Evolutionary conservation across 768 basidiomycete genomes (phyloP).

Genomic region (Pisolithus orientalis): DNA sequence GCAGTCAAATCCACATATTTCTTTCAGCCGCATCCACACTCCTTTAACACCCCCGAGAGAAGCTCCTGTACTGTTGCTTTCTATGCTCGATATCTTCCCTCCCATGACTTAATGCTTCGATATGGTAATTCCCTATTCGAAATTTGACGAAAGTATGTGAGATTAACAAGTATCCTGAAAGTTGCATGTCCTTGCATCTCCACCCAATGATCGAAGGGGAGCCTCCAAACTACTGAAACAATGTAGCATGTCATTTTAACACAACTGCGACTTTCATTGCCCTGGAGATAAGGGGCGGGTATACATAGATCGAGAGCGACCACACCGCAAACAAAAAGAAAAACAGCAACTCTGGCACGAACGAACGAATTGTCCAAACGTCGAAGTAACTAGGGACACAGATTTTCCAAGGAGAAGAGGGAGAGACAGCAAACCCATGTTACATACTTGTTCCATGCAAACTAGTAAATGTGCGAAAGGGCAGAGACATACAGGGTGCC

Average conservation of each 20-base stretch:
- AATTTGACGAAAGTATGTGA: slow-evolving; percentile 9
- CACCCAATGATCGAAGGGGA: no score
- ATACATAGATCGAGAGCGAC: no score
- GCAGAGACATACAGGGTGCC: background rate
- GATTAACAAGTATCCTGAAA: no score
- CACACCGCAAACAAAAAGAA: background rate
- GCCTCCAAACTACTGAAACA: no score
- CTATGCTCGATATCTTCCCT: slow-evolving; percentile 29
- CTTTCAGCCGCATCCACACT: slow-evolving; percentile 20
- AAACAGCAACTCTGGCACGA: background rate
- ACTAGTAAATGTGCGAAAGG: background rate
- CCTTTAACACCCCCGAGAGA: slow-evolving; percentile 22
- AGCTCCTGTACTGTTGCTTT: slow-evolving; percentile 26
- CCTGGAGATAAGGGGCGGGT: no score
- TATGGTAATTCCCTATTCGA: slow-evolving; percentile 22
- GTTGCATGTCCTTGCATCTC: no score
- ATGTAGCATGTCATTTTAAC: no score
- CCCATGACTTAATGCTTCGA: slow-evolving; percentile 31
- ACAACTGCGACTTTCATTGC: no score
- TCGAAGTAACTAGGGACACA: background rate
- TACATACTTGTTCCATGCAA: slow-evolving; percentile 2
- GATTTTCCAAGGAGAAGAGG: background rate
- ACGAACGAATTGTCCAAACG: background rate
- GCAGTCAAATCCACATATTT: slow-evolving; percentile 18
- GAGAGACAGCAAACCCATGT: background rate